Base-by-base conservation (phyloP, 208 protist genomes). In the Strigomonas oncopelti region DNA sequence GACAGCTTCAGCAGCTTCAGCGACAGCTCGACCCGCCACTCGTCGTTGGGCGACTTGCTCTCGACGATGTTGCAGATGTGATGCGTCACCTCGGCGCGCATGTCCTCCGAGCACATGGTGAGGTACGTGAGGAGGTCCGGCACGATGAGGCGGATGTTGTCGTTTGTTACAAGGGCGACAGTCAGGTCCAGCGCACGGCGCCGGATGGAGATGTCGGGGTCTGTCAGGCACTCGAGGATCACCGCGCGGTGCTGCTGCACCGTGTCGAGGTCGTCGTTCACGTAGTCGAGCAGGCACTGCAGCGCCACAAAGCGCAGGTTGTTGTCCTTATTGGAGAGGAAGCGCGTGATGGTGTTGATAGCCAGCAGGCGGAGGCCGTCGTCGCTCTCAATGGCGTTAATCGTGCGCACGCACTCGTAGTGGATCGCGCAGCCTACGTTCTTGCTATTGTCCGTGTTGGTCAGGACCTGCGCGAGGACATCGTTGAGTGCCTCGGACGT, bases 231-330 rank as follows among this genome's bases (percentile, higher is more conserved):
- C 60, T 98, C 97, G 4, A 99, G 81, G 55, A 99, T 97, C 25
- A 85, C 98, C 20, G 82, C 77, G 48, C 97, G 85, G 71, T 98
- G 91, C 51, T 92, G 80, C 60, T 97, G 83, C n/a, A 96, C 96
- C 20, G 91, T 67, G 52, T 89, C 77, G 32, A 87, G 76, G 71
- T 99, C 95, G 31, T 36, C 57, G 8, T 83, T 65, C 0, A 98
- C 86, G 32, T 97, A 96, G 52, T 91, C 82, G 34, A 93, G 73
- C 25, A 99, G 87, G 24, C 95, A 95, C 67, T 98, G 72, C 5
- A 99, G 83, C 0, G 98, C 97, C 0, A 99, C 98, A 74, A 99
- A 99, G 60, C 97, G 93, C 62, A 99, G 95, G 79, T 99, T 99
- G 75, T 99, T 99, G 75, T 99, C 98, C n/a, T 76, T 76, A 5